A percentile compares a stretch with the other conserved stretches of the same genome.
These are phyloP conservation scores for Auxenochlorella protothecoides DNA, from an alignment of 139 green algal genomes.

Conservation along the genomic window DNA sequence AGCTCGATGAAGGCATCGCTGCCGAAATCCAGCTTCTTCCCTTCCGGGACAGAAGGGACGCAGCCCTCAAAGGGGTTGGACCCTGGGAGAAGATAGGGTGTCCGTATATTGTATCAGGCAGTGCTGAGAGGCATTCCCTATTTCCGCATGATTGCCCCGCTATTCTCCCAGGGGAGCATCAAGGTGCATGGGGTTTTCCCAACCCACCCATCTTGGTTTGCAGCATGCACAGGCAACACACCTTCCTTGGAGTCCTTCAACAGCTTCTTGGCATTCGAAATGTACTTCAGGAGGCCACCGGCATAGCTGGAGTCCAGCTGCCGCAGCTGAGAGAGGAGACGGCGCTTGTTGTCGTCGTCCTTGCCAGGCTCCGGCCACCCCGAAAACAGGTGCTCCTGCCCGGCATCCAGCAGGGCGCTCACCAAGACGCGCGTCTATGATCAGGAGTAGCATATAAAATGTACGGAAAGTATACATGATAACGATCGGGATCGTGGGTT, in stretches of 20 bases:
- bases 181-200: too few relatives aligned
- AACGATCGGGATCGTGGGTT: too few relatives aligned
- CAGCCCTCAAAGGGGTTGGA: conserved; percentile 90
- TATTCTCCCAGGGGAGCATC: too few relatives aligned
- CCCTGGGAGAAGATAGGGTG: conserved; percentile 27
- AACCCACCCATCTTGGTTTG: too few relatives aligned
- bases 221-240: conserved; percentile 3
- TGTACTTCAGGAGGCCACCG: conserved; percentile 72
- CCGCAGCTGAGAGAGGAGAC: conserved; percentile 53
- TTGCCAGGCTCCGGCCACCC: conserved; percentile 51
- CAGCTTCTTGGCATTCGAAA: conserved; percentile 75
- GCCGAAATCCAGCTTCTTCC: conserved; percentile 72
- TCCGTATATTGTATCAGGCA: background rate
- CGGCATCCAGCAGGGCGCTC: conserved; percentile 22
- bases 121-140: background rate
- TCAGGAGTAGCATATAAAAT: too few relatives aligned
- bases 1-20: conserved; percentile 42
- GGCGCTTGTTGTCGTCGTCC: conserved; percentile 43
- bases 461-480: too few relatives aligned
- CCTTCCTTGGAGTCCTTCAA: conserved; percentile 71
- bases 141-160: too few relatives aligned
- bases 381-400: conserved; percentile 69
- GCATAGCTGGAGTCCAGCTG: conserved; percentile 67
- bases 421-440: conserved; percentile 4
- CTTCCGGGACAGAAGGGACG: conserved; percentile 73